Percentiles rank a stretch among this genome's conserved stretches.
Conservation (phyloP, 2,329 filamentous ascomycete genomes). For the Cyclaneusma minus region DNA sequence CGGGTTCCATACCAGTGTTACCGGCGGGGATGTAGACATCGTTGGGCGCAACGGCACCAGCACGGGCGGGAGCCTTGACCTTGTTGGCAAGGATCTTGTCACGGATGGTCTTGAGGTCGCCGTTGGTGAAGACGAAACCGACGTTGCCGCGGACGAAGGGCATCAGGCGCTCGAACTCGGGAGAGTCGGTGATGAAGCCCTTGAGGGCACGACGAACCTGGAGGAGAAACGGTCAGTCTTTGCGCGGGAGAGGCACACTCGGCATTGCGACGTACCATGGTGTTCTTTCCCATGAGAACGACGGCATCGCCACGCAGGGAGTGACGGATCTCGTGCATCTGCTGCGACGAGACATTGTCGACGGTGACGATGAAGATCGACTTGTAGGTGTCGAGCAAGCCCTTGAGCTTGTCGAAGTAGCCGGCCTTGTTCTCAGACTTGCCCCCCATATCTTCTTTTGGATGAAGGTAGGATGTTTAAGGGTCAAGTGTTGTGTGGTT, state of each 20-base stretch:
- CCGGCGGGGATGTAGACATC: conserved; percentile 94
- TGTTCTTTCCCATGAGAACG: conserved; percentile 99
- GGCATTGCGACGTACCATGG: conserved; percentile 56
- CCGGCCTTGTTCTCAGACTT: conserved; percentile 83
- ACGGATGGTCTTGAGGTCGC: conserved; percentile 79
- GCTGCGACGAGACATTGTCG: conserved; percentile 99
- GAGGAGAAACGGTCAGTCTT: conserved; percentile 5
- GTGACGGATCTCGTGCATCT: conserved; percentile 99
- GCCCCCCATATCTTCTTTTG: conserved; percentile 98
- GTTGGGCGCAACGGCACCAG: conserved; percentile 82
- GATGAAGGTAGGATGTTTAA: conserved; percentile 98
- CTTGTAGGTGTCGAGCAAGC: conserved; percentile 88
- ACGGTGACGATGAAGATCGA: conserved; percentile 95
- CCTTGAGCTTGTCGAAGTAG: conserved; percentile 99
- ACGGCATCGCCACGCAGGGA: conserved; percentile 82
- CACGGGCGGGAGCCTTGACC: conserved; percentile 94
- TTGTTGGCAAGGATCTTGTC: conserved; percentile 94
- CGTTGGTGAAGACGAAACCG: conserved; percentile 99
- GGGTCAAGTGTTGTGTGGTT: conserved; percentile 38
- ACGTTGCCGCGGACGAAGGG: conserved; percentile 95
- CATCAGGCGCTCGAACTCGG: conserved; percentile 96
- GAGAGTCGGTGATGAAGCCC: conserved; percentile 78
- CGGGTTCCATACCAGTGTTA: conserved; percentile 99
- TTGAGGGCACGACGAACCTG: conserved; percentile 92
- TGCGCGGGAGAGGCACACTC: conserved; percentile 1